A percentile compares a stretch with the other conserved stretches of the same genome.
These are phyloP conservation scores for Neurospora terricola DNA, from an alignment of 495 filamentous ascomycete species.

Conservation along the genomic window DNA sequence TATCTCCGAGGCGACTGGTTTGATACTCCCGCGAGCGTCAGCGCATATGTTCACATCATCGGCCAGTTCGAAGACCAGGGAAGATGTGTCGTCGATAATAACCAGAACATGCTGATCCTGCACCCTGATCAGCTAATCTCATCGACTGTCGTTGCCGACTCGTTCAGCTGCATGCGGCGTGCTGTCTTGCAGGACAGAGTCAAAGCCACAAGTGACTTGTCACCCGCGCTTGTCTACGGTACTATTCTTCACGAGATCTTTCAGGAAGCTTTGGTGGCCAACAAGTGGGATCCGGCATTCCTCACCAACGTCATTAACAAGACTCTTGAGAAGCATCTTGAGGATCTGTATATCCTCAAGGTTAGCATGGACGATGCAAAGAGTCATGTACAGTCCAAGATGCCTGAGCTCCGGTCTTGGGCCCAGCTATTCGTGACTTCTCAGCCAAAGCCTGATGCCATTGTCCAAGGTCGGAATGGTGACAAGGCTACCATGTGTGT, in stretches of 20 bases:
- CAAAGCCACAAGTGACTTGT: slow-evolving; percentile 72
- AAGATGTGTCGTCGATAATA: slow-evolving; percentile 65
- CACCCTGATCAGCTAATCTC: slow-evolving; percentile 95
- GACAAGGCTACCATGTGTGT: slow-evolving; percentile 67
- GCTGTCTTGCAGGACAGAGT: slow-evolving; percentile 90
- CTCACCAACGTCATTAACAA: slow-evolving; percentile 52
- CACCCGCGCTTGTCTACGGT: slow-evolving; percentile 73
- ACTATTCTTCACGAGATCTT: slow-evolving; percentile 90
- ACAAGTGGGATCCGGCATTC: slow-evolving; percentile 65
- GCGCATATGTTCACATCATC: slow-evolving; percentile 74
- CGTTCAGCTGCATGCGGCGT: slow-evolving; percentile 76
- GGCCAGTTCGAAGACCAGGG: slow-evolving; percentile 61
- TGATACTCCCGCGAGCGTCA: slow-evolving; percentile 61
- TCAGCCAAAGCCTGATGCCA: slow-evolving; percentile 57
- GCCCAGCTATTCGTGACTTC: slow-evolving; percentile 66
- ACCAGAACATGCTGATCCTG: slow-evolving; percentile 75
- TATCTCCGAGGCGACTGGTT: slow-evolving; percentile 77
- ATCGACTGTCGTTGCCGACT: slow-evolving; percentile 85
- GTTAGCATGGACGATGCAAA: slow-evolving; percentile 61
- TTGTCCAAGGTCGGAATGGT: slow-evolving; percentile 71
- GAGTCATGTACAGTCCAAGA: slow-evolving; percentile 67
- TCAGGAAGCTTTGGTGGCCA: slow-evolving; percentile 76
- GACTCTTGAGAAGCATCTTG: slow-evolving; percentile 61
- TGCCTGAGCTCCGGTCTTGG: slow-evolving; percentile 70
- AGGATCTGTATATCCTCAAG: slow-evolving; percentile 76